Base-by-base conservation (phyloP, 169 alveolate species). In the Cyclospora cayetanensis region DNA sequence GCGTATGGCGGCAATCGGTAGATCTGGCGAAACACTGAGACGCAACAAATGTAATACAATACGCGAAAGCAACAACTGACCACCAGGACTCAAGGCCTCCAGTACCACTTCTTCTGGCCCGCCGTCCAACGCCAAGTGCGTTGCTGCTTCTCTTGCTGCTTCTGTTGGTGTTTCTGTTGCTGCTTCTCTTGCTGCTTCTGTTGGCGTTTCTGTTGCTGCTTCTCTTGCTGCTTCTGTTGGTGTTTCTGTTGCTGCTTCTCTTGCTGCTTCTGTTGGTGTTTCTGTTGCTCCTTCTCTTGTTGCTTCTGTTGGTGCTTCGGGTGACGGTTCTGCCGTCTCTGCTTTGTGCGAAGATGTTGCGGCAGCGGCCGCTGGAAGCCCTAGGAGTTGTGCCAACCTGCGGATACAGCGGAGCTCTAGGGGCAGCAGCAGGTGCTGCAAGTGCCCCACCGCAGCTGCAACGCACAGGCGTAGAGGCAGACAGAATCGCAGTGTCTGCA, bases 1-100 rank as follows among this genome's bases (percentile, higher is more conserved):
- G 37, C 52, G 37, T 5, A 15, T 46, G 66, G 35, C 65, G 18
- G 52, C 25, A 12, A 22, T 39, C 43, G 37, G 43, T 5, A 5
- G 42, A 15, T 53, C 22, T 3, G 65, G 87, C 1, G 87, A 29
- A 12, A 35, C 27, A 18, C 70, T 50, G 68, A 18, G n/a, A 46
- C 70, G 70, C 70, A 55, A 29, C 70, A 77, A 27, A 41, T 77
- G 87, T 22, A 77, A 70, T 46, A 77, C 50, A 3, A 77, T 4
- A 7, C 87, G 68, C 15, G 66, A 42, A 9, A 77, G 65, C 46
- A 77, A 70, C 50, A 77, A 46, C 68, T 53, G 87, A 39, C 52
- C 80, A 25, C 80, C 80, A 1, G 80, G 42, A 34, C 52, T 34
- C 50, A 68, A 22, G 2, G 43, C 52, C 60, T 9, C 25, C 60